Evolutionary conservation across 768 basidiomycete genomes (phyloP), one percentile per base, ranked within the genome.

Genomic region (Cantharellus anzutake): DNA sequence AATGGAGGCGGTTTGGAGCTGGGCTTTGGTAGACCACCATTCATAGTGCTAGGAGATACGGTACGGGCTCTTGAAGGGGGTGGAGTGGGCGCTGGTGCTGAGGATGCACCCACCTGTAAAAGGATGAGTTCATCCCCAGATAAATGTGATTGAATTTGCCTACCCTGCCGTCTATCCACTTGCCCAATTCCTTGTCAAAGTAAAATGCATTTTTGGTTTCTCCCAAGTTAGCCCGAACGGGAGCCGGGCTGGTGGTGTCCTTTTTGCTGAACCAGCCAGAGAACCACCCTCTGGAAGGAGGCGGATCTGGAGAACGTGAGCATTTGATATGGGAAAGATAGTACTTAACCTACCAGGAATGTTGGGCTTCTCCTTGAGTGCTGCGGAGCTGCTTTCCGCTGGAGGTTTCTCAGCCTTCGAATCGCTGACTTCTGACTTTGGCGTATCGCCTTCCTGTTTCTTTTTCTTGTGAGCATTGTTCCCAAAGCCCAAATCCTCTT

Each of bases 111-210:
- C 42, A 79, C 80, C 62, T 71, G 78, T 86, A 89, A 51, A 63
- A 60, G 62, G 62, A 56, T 2, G 34, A 50, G 39, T 20, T 60
- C 44, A 62, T 50, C 37, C 60, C 37, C 38, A n/a, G n/a, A 40
- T 35, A 39, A 11, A 4, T 2, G 52, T 41, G 41, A 35, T 34
- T 35, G 34, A 48, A 41, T n/a, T 7, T 42, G 65, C 69, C 68
- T 62, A 89, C 91, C 73, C 85, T 91, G 71, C 86, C 93, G 69
- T 96, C 92, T 37, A 99, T 83, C 96, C 96, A 99, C 63, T 85
- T 80, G 69, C 93, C 92, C 61, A 84, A 77, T n/a, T 96, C 91
- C 66, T 86, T 83, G 68, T 99, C 96, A 68, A 87, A 99, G 66
- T 89, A 85, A 73, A 98, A 94, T 37, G 81, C 74, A 37, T 73